Evolutionary conservation across 2,329 filamentous ascomycete species (phyloP).

Genomic region (Dryadomyces quercivorus): DNA sequence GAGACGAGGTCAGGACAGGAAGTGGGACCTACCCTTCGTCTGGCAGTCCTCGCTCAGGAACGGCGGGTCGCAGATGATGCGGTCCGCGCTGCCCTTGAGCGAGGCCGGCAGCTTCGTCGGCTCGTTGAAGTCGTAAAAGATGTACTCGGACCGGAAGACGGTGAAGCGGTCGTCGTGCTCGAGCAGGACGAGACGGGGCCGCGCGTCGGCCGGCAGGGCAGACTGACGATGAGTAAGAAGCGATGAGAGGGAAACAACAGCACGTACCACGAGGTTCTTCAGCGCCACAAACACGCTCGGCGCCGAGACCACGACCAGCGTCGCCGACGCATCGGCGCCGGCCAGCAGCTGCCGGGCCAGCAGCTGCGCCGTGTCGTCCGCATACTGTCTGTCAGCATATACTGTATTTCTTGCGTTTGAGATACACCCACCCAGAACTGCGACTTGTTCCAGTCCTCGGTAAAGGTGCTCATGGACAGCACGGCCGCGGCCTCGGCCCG

Average conservation of each 20-base stretch:
- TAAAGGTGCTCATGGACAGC: slow-evolving; percentile 56
- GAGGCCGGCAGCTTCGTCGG: slow-evolving; percentile 48
- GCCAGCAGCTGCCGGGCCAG: slow-evolving; percentile 55
- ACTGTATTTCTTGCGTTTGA: too few relatives aligned
- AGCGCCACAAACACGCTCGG: slow-evolving; percentile 68
- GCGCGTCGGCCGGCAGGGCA: background rate
- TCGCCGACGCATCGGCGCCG: slow-evolving; percentile 38
- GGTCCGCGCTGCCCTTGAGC: slow-evolving; percentile 53
- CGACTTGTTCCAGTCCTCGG: slow-evolving; percentile 71
- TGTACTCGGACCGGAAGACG: slow-evolving; percentile 57
- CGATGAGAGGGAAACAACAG: background rate
- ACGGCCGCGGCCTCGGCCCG: slow-evolving; percentile 10
- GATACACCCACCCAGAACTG: slow-evolving; percentile 68
- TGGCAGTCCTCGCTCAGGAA: slow-evolving; percentile 74
- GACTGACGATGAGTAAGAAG: background rate
- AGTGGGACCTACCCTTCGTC: slow-evolving; percentile 49
- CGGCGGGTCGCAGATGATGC: slow-evolving; percentile 65
- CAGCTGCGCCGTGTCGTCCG: slow-evolving; percentile 54
- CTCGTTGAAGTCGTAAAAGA: slow-evolving; percentile 61
- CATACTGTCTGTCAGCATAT: slow-evolving; percentile 44
- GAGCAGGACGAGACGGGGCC: slow-evolving; percentile 51
- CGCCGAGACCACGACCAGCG: slow-evolving; percentile 58
- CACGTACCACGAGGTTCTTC: slow-evolving; percentile 38
- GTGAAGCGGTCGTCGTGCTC: slow-evolving; percentile 65
- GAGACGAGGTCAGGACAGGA: background rate